Percentiles rank a stretch among this genome's conserved stretches.
Evolutionary conservation across 345 rosid genomes (phyloP).

Genomic region (Lumnitzera littorea): DNA sequence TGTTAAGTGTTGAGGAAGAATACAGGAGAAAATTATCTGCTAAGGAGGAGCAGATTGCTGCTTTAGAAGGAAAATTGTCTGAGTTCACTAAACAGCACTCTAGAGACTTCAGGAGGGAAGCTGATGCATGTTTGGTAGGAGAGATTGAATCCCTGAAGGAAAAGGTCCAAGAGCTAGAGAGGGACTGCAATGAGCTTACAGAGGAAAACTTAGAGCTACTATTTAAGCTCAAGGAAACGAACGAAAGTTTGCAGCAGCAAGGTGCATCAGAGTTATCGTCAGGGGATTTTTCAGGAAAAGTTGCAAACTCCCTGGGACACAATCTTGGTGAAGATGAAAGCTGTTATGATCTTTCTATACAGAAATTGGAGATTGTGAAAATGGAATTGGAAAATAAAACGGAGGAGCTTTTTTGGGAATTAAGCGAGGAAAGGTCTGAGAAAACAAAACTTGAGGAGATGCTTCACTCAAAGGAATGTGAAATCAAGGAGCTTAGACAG

Average conservation of each 20-base stretch:
- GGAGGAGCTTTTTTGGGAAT: conserved; percentile 18
- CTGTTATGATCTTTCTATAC: conserved; percentile 16
- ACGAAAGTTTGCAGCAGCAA: conserved; percentile 12
- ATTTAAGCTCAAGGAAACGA: conserved; percentile 31
- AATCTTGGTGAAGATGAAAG: conserved; percentile 16
- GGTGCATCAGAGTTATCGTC: conserved; percentile 6
- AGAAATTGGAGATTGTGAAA: conserved; percentile 25
- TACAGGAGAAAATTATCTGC: conserved; percentile 19
- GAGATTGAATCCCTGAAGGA: conserved; percentile 35
- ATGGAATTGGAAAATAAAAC: conserved; percentile 26
- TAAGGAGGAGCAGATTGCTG: conserved; percentile 27
- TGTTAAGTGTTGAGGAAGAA: conserved; percentile 14
- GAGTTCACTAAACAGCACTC: conserved; percentile 13
- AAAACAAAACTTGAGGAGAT: conserved; percentile 26
- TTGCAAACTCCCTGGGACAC: conserved; percentile 1
- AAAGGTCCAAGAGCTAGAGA: conserved; percentile 45
- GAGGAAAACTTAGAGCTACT: conserved; percentile 52
- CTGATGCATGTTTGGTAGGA: conserved; percentile 11
- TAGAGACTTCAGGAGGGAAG: conserved; percentile 8
- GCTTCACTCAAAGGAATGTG: conserved; percentile 30
- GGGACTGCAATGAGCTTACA: conserved; percentile 57
- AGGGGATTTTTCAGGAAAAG: conserved; percentile 6
- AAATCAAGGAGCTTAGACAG: conserved; percentile 20
- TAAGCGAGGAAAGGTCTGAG: conserved; percentile 13
- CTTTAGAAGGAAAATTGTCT: conserved; percentile 25